Evolutionary conservation across 139 green algal genomes (phyloP), one percentile per base, ranked within the genome.

Genomic region (Nannochloris sp.): DNA sequence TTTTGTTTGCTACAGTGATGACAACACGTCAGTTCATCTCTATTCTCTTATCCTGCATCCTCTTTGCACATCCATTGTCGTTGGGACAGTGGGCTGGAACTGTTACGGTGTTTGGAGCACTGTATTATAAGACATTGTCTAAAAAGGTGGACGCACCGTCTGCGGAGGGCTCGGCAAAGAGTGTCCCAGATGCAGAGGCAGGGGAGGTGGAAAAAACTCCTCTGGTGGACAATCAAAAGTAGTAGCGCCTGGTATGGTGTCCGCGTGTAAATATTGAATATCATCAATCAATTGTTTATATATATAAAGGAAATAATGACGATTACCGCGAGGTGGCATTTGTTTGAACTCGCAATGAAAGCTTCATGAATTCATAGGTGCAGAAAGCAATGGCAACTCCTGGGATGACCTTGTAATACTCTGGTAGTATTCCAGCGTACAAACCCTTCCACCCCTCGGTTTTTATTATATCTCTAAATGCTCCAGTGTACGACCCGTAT

Each of bases 1-100:
- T 97, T 26, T 61, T 91, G 11, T 95, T 97, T 65, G 91, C 91
- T 11, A 89, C 85, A 31, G 83, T 95, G 62, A 97, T 97, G 91
- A 97, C 89, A 12, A 91, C 85, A 1, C 79, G 91, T 25, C 90
- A 96, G 73, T 89, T 94, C 60, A 55, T 95, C 29, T 93, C 85
- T 62, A 93, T 97, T 66, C 77, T 96, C 29, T 67, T 94, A 28
- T 95, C 85, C 8, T 90, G 82, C 55, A 48, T 93, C 26, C 55
- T 96, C 4, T 97, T 96, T 59, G 66, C 65, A 13, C 91, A 96
- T 68, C 75, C 79, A 1, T 80, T 97, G 3, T 71, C 77, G 10
- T 6, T 45, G 2, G 70, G 70, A 2, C 87, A 95, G 55, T 91
- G 85, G 76, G 12, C 67, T 20, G 81, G 71, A 40, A 76, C 79